Percentiles rank a stretch among this genome's conserved stretches.
Conservation (phyloP, 2,329 filamentous ascomycete genomes). For the Aspergillus novofumigatus region DNA sequence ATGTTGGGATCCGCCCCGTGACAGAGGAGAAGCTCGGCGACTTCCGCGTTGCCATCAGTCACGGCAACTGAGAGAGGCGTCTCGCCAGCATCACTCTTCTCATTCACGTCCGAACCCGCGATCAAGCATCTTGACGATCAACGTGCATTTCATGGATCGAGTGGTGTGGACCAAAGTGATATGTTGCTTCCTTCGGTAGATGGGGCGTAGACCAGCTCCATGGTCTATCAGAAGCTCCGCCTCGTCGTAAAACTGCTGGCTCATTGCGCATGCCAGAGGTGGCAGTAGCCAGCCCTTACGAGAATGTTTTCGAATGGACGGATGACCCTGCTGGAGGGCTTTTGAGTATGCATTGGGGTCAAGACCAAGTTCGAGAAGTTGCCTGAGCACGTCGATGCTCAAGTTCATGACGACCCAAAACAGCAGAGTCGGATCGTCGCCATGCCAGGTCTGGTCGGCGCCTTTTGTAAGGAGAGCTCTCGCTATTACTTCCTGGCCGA, state of each 20-base stretch:
- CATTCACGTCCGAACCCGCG: neutral
- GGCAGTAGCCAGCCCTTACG: neutral
- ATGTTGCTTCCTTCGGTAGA: neutral
- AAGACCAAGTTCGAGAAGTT: neutral
- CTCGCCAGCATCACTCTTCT: neutral
- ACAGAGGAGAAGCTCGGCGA: neutral
- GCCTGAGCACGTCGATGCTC: neutral
- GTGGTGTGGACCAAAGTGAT: neutral
- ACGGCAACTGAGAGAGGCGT: neutral
- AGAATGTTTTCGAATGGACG: neutral
- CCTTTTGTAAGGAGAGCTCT: too few relatives aligned
- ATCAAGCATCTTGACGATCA: neutral
- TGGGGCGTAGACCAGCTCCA: neutral
- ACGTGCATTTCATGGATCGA: neutral
- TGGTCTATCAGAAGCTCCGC: neutral
- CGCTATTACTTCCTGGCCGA: too few relatives aligned
- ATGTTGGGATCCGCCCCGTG: neutral
- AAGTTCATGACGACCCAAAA: neutral
- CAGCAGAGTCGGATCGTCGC: neutral
- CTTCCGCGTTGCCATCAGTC: neutral
- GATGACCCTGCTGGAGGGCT: neutral
- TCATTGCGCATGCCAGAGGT: neutral
- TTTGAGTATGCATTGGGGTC: neutral
- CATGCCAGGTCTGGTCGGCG: too few relatives aligned
- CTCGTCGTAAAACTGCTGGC: neutral